Evolutionary conservation across 2,329 filamentous ascomycete species (phyloP), one percentile per base, ranked within the genome.

Genomic region (Cladosporium cucumerinum): DNA sequence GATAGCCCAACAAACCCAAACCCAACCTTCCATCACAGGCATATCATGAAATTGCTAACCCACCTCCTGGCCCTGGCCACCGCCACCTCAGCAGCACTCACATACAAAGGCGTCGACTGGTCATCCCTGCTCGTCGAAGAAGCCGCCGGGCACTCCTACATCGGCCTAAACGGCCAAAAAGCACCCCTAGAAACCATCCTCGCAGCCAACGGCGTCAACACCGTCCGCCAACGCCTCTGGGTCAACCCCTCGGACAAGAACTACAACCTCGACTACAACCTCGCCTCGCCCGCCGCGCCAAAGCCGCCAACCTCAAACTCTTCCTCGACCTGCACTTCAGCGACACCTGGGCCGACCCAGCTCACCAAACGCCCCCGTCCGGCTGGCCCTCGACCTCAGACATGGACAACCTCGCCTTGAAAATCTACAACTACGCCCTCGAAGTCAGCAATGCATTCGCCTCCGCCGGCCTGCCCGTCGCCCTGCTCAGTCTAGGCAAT

Each of bases 391-490:
- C 43, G 21, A 55, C 48, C 3, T 69, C 72, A n/a, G 67, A 72
- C 55, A 68, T 78, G 61, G 70, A 73, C 57, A 68, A 72, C 23
- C 71, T 78, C n/a, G 67, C 72, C 10, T 66, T 48, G 12, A 73
- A 69, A 23, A 66, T 77, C 2, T 70, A 75, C 55, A 69, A 70
- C 63, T 77, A 76, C 69, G 75, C 76, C 11, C 57, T 69, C 30
- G 67, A 69, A 43, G 73, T 71, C n/a, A 71, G 81, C 71, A 72
- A 80, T 57, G 73, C 76, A 1, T 82, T 80, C 71, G 70, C 76
- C 46, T 67, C 71, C 12, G 76, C 75, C 52, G 72, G 74, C 10
- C 77, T 82, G 48, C 68, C 74, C 23, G 71, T 79, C 23, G 71
- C 69, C 32, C 74, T 80, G 30, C 78, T 82, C 3, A 78, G 70